Base-by-base conservation (phyloP, 2,329 filamentous ascomycete species). In the Colletotrichum sp. region DNA sequence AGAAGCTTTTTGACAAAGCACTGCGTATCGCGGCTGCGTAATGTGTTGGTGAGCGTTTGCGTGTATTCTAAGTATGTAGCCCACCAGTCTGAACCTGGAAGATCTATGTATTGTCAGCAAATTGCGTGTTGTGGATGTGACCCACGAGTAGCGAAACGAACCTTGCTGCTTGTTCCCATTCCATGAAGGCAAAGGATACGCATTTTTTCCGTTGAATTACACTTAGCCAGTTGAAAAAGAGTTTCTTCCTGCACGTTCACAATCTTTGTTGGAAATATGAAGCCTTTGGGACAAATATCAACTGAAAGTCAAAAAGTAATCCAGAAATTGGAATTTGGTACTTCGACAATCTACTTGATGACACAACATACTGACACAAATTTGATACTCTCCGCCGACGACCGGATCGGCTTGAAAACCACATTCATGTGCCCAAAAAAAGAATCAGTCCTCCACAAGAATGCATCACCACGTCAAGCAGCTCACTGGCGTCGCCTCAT, bases 271-370 rank as follows among this genome's bases (percentile, higher is more conserved):
- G n/a, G 6, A 13, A 21, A 21, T 48, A 10, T 21, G 43, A 21
- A 48, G 6, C 10, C 6, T 48, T 0, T 4, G n/a, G 2, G n/a
- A 6, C 18, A 21, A 48, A 48, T 7, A 0, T 48, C n/a, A 48
- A 13, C 0, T 10, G 10, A 12, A 21, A 13, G 10, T 48, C 0
- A 21, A 0, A 21, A 3, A 13, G 0, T n/a, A 48, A 0, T 0
- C 18, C 0, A 0, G 38, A 48, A n/a, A 48, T 12, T 0, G 9
- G 5, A 12, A 48, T n/a, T n/a, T 48, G 9, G 9, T 48, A 48
- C 18, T 48, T 48, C 18, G 9, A 10, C 18, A 48, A n/a, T 48
- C 9, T 0, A n/a, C n/a, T 2, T 48, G 0, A 21, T 12, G 0
- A 12, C 1, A 48, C 38, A n/a, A 48, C 18, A 1, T 48, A 0